Conservation (phyloP, 2,329 filamentous ascomycete genomes). For the Trichocomaceae sp. region DNA sequence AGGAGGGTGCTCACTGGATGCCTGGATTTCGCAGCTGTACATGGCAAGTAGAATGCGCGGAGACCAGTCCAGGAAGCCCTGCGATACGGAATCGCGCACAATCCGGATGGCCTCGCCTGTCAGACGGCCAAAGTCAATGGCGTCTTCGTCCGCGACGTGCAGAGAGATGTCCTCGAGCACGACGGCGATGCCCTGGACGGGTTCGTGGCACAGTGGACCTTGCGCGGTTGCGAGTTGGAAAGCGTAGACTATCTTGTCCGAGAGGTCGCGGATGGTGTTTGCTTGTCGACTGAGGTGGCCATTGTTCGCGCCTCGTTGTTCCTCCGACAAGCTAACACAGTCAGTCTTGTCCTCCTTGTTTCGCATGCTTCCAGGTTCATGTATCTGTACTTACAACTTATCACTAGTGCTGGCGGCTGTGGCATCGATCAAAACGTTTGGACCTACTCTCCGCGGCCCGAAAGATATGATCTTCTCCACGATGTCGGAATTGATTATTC, state of each 20-base stretch:
- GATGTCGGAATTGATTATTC: slow-evolving; percentile 65
- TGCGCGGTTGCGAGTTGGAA: slow-evolving; percentile 89
- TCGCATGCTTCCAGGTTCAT: not conserved
- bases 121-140: slow-evolving; percentile 63
- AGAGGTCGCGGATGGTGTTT: slow-evolving; percentile 57
- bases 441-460: slow-evolving; percentile 74
- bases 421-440: slow-evolving; percentile 81
- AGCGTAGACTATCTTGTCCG: slow-evolving; percentile 84
- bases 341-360: no score
- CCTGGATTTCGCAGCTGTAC: slow-evolving; percentile 97
- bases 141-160: slow-evolving; percentile 25
- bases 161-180: slow-evolving; percentile 75
- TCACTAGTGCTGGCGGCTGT: slow-evolving; percentile 66
- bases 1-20: slow-evolving; percentile 62
- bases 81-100: slow-evolving; percentile 72
- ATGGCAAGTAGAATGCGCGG: slow-evolving; percentile 92
- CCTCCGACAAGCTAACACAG: slow-evolving; percentile 31
- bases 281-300: slow-evolving; percentile 22
- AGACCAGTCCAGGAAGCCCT: slow-evolving; percentile 91
- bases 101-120: slow-evolving; percentile 92
- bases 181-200: slow-evolving; percentile 86
- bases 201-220: slow-evolving; percentile 86
- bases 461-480: slow-evolving; percentile 84
- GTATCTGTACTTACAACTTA: slow-evolving; percentile 54
- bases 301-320: slow-evolving; percentile 24